phyloP scores from a whole-genome alignment of 352 stramenopile species.

The Pythium sp. region DNA sequence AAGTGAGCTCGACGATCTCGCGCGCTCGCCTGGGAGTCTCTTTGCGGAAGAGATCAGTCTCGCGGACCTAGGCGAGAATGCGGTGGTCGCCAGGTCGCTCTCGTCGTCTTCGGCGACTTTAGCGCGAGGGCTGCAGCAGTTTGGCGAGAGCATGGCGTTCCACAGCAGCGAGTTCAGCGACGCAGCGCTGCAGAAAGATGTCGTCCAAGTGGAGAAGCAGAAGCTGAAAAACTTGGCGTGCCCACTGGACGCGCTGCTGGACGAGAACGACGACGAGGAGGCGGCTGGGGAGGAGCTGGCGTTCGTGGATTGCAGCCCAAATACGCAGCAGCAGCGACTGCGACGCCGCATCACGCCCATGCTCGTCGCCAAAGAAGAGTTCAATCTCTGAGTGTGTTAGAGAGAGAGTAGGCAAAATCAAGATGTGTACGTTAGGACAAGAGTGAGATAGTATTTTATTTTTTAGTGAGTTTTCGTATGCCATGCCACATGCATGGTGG shows the following conservation, averaged over 20 bases:
- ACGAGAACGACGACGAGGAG: conserved; percentile 27
- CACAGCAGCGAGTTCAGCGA: conserved; percentile 14
- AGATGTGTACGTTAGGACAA: background rate
- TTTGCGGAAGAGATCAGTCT: conserved; percentile 16
- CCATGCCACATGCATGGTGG: background rate
- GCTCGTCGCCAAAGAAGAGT: conserved; percentile 52
- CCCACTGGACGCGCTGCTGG: conserved; percentile 18
- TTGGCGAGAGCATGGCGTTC: conserved; percentile 42
- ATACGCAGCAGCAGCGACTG: conserved; percentile 28
- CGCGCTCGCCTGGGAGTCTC: conserved; percentile 10
- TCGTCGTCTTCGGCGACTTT: conserved; percentile 19
- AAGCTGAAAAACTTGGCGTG: conserved; percentile 2
- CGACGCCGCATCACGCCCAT: conserved; percentile 52
- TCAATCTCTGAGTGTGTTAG: conserved; percentile 39
- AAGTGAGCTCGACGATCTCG: conserved; percentile 16
- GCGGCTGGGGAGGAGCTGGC: conserved; percentile 8
- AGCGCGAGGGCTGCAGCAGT: conserved; percentile 32
- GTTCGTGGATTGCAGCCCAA: conserved; percentile 24
- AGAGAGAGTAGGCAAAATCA: background rate
- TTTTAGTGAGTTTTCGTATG: background rate
- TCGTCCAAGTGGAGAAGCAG: background rate
- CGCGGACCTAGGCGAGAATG: conserved; percentile 8
- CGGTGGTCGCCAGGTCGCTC: background rate
- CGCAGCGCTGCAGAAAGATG: background rate
- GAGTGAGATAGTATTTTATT: background rate